These are phyloP conservation scores for Ramularia endophylla DNA, from an alignment of 2,329 filamentous ascomycete species.

Conservation along the genomic window DNA sequence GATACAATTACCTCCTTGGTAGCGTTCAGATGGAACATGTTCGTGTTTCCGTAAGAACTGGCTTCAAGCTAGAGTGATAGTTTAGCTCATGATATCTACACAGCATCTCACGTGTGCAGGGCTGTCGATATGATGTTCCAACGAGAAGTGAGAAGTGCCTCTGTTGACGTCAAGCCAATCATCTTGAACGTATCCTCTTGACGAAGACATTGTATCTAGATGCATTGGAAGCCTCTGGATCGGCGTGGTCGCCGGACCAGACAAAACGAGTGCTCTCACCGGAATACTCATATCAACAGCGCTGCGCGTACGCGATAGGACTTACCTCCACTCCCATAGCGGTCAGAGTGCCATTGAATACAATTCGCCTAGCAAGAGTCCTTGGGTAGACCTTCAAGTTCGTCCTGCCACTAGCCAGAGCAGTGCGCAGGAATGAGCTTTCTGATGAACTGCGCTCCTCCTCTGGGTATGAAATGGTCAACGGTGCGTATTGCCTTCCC, in stretches of 20 bases:
- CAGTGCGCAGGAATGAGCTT: slow-evolving; percentile 8
- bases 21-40: not conserved
- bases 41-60: no score
- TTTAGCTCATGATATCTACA: no score
- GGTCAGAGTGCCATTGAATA: slow-evolving; percentile 26
- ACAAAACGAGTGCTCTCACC: not conserved
- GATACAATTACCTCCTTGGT: slow-evolving; percentile 13
- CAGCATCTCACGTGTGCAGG: no score
- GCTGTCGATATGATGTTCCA: no score
- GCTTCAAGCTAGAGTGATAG: no score
- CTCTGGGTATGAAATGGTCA: slow-evolving; percentile 14
- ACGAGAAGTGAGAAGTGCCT: no score
- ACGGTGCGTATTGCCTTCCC: slow-evolving; percentile 13
- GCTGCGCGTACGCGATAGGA: slow-evolving; percentile 9
- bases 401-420: slow-evolving; percentile 8
- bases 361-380: slow-evolving; percentile 21
- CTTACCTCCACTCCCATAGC: slow-evolving; percentile 25
- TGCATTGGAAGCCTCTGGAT: no score
- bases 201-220: no score
- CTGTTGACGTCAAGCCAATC: no score
- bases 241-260: slow-evolving; percentile 15
- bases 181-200: no score
- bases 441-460: slow-evolving; percentile 14
- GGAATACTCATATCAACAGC: no score
- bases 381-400: slow-evolving; percentile 30